Conservation (phyloP, 2,329 filamentous ascomycete species). For the Verticillium nonalfalfae region DNA sequence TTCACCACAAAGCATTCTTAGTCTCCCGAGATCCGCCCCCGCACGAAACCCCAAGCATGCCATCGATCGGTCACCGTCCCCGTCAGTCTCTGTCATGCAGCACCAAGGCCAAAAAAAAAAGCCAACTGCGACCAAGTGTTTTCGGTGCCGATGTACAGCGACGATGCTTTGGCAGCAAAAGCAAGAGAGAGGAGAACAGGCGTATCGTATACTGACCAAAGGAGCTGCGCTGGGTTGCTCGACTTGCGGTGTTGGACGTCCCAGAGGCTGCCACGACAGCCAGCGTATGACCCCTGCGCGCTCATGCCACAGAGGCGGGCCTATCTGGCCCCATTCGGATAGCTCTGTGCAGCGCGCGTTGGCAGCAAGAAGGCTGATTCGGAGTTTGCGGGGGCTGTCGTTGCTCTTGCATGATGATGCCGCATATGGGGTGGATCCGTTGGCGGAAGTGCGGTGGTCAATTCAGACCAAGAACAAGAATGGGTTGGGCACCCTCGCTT, state of each 20-base stretch:
- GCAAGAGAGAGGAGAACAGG: background rate
- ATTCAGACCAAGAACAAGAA: background rate
- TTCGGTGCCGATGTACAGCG: background rate
- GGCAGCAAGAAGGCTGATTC: conserved; percentile 10
- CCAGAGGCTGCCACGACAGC: conserved; percentile 30
- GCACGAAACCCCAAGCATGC: background rate
- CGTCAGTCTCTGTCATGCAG: background rate
- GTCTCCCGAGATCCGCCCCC: background rate
- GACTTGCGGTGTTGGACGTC: conserved; percentile 14
- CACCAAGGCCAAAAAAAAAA: background rate
- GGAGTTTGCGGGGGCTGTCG: conserved; percentile 6
- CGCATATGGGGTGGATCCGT: conserved; percentile 2
- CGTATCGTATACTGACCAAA: background rate
- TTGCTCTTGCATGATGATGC: conserved; percentile 10
- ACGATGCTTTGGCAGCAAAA: background rate
- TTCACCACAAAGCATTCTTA: background rate
- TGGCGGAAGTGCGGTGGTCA: background rate
- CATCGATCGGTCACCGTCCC: background rate
- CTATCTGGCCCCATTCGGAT: background rate
- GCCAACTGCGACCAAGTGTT: background rate
- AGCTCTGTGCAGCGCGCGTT: conserved; percentile 10
- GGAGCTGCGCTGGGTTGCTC: background rate
- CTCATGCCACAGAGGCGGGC: conserved; percentile 11
- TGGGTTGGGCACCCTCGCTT: background rate
- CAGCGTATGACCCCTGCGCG: conserved; percentile 8